These are phyloP conservation scores for Oryza coarctata DNA, from an alignment of 176 grass and related monocot genomes.

Conservation along the genomic window DNA sequence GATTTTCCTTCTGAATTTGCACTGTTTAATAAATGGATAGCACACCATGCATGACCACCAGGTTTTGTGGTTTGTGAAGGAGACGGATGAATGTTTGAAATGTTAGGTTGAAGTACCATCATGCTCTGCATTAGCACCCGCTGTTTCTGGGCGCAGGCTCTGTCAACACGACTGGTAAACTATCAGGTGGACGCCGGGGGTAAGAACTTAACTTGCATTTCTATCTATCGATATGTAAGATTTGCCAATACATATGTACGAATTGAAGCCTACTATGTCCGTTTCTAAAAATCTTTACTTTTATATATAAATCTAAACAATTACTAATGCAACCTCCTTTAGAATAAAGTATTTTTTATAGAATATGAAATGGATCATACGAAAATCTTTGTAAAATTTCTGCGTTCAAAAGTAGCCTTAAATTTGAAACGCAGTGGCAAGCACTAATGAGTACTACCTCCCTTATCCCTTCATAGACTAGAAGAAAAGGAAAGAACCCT, in stretches of 20 bases:
- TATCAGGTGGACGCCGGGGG: background rate
- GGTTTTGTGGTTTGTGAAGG: background rate
- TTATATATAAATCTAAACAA: too few relatives aligned
- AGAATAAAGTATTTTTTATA: too few relatives aligned
- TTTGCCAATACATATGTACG: background rate
- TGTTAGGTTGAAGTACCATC: background rate
- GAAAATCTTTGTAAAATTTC: too few relatives aligned
- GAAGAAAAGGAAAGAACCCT: background rate
- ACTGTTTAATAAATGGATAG: too few relatives aligned
- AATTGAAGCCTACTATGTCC: background rate
- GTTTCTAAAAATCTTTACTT: too few relatives aligned
- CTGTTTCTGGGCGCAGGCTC: background rate
- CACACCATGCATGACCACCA: background rate
- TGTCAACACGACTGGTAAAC: background rate
- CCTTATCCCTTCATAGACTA: too few relatives aligned
- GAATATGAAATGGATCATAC: too few relatives aligned
- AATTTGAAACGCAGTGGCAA: too few relatives aligned
- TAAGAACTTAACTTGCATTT: background rate
- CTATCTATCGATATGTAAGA: background rate
- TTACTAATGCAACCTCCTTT: background rate
- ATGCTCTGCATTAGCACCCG: background rate
- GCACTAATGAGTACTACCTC: too few relatives aligned
- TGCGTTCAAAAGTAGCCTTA: too few relatives aligned
- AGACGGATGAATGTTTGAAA: background rate
- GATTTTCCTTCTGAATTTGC: background rate